A percentile compares a stretch with the other conserved stretches of the same genome.
Evolutionary conservation across 148 eudicot species (phyloP).

Genomic region (Cornus florida): DNA sequence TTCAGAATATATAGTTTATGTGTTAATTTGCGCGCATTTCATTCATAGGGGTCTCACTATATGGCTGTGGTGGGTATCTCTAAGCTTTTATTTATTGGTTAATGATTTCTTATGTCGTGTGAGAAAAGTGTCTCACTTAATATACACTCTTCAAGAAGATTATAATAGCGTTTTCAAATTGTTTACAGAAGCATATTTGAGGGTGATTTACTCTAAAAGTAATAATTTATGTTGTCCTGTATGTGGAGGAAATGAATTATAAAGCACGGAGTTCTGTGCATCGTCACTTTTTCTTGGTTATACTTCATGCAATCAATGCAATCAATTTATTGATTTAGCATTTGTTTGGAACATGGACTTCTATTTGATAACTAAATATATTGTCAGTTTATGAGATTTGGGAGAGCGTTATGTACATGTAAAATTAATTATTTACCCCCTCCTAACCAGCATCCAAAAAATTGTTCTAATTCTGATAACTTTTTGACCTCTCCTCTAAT

Average conservation of each 20-base stretch:
- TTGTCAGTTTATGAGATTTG: neutral
- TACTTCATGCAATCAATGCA: neutral
- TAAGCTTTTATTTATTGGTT: neutral
- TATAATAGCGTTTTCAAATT: neutral
- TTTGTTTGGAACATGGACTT: neutral
- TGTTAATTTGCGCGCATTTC: no score
- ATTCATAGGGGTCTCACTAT: no score
- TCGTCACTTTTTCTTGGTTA: neutral
- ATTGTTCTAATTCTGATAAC: neutral
- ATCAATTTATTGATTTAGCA: neutral
- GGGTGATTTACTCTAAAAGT: neutral
- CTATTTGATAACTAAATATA: neutral
- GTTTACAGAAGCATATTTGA: neutral
- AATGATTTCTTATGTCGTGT: neutral
- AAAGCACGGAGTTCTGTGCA: neutral
- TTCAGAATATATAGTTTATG: no score
- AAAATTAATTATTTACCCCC: neutral
- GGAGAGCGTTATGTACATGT: neutral
- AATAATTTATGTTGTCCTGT: neutral
- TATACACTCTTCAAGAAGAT: neutral
- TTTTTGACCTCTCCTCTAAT: neutral
- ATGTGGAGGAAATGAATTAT: neutral
- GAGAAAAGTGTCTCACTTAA: neutral
- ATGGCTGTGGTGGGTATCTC: neutral
- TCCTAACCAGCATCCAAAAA: neutral